Percentiles rank a stretch among this genome's conserved stretches.
phyloP scores from a whole-genome alignment of 2,329 filamentous ascomycete species.

The Phialophora expanda region DNA sequence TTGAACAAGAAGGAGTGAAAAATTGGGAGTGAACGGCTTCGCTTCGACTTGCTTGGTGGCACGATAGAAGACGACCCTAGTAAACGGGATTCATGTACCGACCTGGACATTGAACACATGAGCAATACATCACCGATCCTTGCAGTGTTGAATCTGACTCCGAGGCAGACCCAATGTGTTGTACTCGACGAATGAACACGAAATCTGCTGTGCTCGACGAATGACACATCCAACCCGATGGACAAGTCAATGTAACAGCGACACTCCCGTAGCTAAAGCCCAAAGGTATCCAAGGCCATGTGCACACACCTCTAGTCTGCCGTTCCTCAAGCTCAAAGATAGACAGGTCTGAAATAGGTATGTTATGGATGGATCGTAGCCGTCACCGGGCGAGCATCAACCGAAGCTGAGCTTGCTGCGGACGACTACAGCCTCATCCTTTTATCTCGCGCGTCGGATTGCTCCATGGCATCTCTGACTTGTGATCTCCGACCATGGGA shows the following conservation, averaged over 20 bases:
- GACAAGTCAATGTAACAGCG: background rate
- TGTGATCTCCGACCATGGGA: conserved; percentile 59
- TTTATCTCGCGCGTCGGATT: conserved; percentile 57
- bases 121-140: background rate
- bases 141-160: too few species aligned
- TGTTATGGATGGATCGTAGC: conserved; percentile 16
- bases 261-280: background rate
- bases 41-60: background rate
- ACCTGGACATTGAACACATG: background rate
- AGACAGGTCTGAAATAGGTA: conserved; percentile 61
- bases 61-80: background rate
- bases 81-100: background rate
- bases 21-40: background rate
- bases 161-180: too few species aligned
- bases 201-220: background rate
- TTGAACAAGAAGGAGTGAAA: too few species aligned
- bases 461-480: conserved; percentile 46
- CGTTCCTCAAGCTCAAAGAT: conserved; percentile 55
- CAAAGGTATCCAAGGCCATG: conserved; percentile 42
- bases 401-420: conserved; percentile 22
- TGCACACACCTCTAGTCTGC: conserved; percentile 64
- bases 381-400: conserved; percentile 29
- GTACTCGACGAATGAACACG: background rate
- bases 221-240: background rate
- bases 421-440: conserved; percentile 10